Base-by-base conservation (phyloP, 371 early-diverging fungal genomes). In the Batrachochytrium dendrobatidis region DNA sequence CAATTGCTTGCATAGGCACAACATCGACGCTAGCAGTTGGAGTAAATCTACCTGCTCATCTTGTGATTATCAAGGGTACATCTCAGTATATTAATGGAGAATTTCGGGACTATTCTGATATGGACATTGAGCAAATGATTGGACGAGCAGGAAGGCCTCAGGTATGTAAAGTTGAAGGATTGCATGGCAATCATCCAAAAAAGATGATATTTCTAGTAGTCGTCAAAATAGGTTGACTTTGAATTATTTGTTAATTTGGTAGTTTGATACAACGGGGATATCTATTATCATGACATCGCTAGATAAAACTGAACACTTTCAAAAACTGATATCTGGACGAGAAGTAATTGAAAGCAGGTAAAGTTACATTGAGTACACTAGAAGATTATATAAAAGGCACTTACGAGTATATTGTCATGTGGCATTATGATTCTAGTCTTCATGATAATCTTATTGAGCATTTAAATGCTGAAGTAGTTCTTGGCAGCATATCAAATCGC, bases 1-100 rank as follows among this genome's bases (percentile, higher is more conserved):
- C 12, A 12, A 12, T 8, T 31, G 53, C 55, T 8, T 22, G 26
- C 48, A n/a, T 50, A 83, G 83, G 84, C 54, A 81, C 88, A 1
- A 95, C 95, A 8, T 84, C 90, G 5, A 97, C 98, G 0, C 73
- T 97, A 26, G 92, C 94, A 22, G 87, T 91, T 60, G 98, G 98
- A 3, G 92, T 95, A 45, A 97, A 97, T 67, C 67, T 97, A 4
- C 98, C 98, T 5, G 92, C 94, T 18, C 84, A 89, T 62, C 70
- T 89, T 3, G 94, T 95, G 4, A 77, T 97, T 25, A 82, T 97
- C 61, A 92, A 92, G 64, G 80, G 80, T 3, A 84, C 84, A 1
- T 46, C 53, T 68, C 83, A 79, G 25, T 94, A 90, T 63, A 69
- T 76, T 54, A 72, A 75, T 20, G 84, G 85, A 0, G 45, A 62